Conservation (phyloP, 2,329 filamentous ascomycete species). For the Botryotinia convoluta region DNA sequence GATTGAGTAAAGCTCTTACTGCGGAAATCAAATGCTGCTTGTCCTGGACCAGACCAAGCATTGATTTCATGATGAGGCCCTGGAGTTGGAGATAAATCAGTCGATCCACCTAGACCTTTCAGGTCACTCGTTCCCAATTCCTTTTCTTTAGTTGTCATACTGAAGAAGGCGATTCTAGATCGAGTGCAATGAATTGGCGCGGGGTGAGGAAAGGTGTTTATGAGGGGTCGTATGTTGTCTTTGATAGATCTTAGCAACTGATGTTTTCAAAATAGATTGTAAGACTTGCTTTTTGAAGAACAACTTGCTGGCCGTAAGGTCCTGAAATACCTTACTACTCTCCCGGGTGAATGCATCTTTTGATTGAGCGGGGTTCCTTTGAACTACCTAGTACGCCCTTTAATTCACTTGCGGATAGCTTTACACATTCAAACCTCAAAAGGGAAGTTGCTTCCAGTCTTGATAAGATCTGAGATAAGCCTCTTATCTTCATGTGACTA, state of each 20-base stretch:
- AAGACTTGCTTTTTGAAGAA: slow-evolving; percentile 7
- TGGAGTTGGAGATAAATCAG: slow-evolving; percentile 20
- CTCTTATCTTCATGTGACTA: slow-evolving; percentile 13
- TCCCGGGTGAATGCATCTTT: neutral
- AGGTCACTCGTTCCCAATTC: slow-evolving; percentile 14
- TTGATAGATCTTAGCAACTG: slow-evolving; percentile 10
- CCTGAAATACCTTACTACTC: neutral
- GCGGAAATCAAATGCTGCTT: slow-evolving; percentile 39
- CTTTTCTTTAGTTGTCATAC: slow-evolving; percentile 4
- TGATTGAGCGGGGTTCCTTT: slow-evolving; percentile 3
- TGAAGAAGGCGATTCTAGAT: neutral
- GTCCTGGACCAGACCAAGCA: slow-evolving; percentile 37
- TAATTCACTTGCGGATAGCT: neutral
- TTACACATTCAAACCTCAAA: neutral
- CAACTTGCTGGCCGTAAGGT: neutral
- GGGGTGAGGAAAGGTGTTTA: neutral
- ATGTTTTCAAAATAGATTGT: neutral
- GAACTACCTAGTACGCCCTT: neutral
- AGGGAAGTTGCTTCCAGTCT: slow-evolving; percentile 1
- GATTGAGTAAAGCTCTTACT: slow-evolving; percentile 28
- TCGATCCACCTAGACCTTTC: slow-evolving; percentile 24
- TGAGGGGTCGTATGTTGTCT: slow-evolving; percentile 1
- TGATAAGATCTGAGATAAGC: slow-evolving; percentile 14
- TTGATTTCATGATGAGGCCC: slow-evolving; percentile 24
- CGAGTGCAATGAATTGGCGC: neutral